Base-by-base conservation (phyloP, 495 filamentous ascomycete genomes). In the Gamarada debralockiae region DNA sequence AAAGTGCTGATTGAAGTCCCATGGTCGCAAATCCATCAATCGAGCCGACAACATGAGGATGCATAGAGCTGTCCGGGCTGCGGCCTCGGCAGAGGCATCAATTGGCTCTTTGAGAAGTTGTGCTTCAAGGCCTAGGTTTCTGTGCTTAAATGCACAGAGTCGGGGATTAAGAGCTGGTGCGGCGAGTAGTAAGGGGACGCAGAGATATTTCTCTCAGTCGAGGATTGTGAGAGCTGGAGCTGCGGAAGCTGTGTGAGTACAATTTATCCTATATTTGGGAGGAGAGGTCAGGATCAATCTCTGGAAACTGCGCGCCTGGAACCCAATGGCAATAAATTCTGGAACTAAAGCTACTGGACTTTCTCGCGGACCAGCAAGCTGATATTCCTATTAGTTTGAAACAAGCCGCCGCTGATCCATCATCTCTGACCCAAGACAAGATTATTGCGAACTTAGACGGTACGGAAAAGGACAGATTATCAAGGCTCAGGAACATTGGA, bases 401-500 rank as follows among this genome's bases (percentile, higher is more conserved):
- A 63, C 73, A 84, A 65, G 84, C 84, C 13, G 70, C 73, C n/a
- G 74, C 74, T 15, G 75, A 78, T 48, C 82, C 84, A 21, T 72
- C 77, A 14, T 64, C 68, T 51, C 67, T 88, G 20, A 74, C 81
- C 2, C 85, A 87, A 69, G 53, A 56, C n/a, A 20, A 33, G 13
- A 63, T 63, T 41, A 52, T 63, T n/a, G 34, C 48, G 43, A 88
- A 87, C 62, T 74, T 92, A 34, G 76, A 86, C 55, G 84, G 89
- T 12, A 71, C 80, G 20, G 95, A 99, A 68, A 79, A 79, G 33
- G 78, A 80, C 54, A 80, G 95, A 53, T 64, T 99, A 50, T 77
- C 83, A 38, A 82, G 74, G 69, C 85, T 97, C 48, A 80, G 95
- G 52, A 99, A 99, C 66, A 97, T 99, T 70, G 95, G 95, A 68